Percentiles rank a stretch among this genome's conserved stretches.
phyloP scores from a whole-genome alignment of 208 protist genomes.

The Crithidia thermophila region DNA sequence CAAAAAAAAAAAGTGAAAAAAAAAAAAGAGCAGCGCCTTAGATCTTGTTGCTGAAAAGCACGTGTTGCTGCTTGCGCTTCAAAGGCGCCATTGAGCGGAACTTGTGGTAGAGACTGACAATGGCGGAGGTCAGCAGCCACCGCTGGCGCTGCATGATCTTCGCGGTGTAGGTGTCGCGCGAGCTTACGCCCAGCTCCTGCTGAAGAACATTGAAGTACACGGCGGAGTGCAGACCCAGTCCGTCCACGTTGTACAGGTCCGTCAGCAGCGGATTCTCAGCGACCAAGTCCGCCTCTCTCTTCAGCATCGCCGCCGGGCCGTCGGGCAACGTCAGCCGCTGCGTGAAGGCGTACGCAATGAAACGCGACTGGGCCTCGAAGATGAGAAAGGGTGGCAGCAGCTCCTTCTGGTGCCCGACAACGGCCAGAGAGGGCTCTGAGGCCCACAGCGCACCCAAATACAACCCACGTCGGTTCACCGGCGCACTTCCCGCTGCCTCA shows the following conservation, averaged over 20 bases:
- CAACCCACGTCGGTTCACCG: conserved; percentile 38
- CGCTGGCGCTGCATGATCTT: conserved; percentile 62
- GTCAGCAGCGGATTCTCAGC: conserved; percentile 34
- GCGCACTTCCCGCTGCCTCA: background rate
- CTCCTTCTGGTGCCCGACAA: conserved; percentile 79
- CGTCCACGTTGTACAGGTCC: conserved; percentile 44
- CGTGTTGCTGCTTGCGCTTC: conserved; percentile 84
- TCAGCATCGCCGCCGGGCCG: conserved; percentile 26
- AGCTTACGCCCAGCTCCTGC: conserved; percentile 72
- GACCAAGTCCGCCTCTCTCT: conserved; percentile 45
- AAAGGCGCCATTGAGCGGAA: conserved; percentile 80
- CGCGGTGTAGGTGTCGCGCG: conserved; percentile 75
- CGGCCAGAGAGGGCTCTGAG: conserved; percentile 63
- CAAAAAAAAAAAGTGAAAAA: background rate
- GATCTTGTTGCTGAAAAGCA: conserved; percentile 90
- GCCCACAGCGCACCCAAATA: conserved; percentile 80
- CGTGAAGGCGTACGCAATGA: conserved; percentile 82
- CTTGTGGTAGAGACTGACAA: conserved; percentile 78
- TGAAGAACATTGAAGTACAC: conserved; percentile 88
- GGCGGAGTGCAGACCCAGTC: conserved; percentile 75
- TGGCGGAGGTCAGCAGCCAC: conserved; percentile 67
- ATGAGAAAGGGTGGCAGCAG: conserved; percentile 84
- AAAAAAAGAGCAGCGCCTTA: conserved; percentile 24
- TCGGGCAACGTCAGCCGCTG: conserved; percentile 56
- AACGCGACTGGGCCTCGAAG: conserved; percentile 86